Evolutionary conservation across 768 basidiomycete species (phyloP).

Genomic region (Ramaria sp.): DNA sequence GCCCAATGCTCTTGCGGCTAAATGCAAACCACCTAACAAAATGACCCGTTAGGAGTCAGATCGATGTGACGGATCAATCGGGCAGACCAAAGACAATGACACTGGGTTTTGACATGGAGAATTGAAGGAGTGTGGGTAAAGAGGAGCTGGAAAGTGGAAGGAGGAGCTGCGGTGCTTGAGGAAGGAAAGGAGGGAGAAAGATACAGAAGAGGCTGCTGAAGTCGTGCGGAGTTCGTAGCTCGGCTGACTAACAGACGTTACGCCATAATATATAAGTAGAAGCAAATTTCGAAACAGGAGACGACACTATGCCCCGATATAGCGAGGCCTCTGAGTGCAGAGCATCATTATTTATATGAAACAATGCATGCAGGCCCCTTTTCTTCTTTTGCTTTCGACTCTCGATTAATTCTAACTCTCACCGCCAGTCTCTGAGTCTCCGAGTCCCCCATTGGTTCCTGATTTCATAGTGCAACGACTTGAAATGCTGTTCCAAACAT

Average conservation of each 20-base stretch:
- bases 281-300: too few relatives aligned
- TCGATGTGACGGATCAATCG: neutral
- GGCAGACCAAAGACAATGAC: constrained; percentile 69
- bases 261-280: neutral
- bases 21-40: constrained; percentile 65
- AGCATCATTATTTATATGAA: too few relatives aligned
- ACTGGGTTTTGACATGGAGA: constrained; percentile 40
- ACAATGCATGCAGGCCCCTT: too few relatives aligned
- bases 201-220: neutral
- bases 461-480: too few relatives aligned
- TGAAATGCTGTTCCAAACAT: too few relatives aligned
- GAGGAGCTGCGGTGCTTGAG: neutral
- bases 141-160: neutral
- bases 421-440: too few relatives aligned
- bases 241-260: constrained; percentile 1
- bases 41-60: neutral
- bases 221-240: neutral
- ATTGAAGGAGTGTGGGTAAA: constrained; percentile 3
- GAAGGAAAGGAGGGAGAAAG: constrained; percentile 6
- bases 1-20: constrained; percentile 64
- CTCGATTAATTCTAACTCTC: too few relatives aligned
- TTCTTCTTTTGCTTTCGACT: too few relatives aligned
- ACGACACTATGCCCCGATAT: too few relatives aligned
- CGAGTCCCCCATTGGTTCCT: too few relatives aligned
- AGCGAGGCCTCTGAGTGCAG: too few relatives aligned